Evolutionary conservation across 768 basidiomycete species (phyloP), one percentile per base, ranked within the genome.

Genomic region (Lentinus brumalis): DNA sequence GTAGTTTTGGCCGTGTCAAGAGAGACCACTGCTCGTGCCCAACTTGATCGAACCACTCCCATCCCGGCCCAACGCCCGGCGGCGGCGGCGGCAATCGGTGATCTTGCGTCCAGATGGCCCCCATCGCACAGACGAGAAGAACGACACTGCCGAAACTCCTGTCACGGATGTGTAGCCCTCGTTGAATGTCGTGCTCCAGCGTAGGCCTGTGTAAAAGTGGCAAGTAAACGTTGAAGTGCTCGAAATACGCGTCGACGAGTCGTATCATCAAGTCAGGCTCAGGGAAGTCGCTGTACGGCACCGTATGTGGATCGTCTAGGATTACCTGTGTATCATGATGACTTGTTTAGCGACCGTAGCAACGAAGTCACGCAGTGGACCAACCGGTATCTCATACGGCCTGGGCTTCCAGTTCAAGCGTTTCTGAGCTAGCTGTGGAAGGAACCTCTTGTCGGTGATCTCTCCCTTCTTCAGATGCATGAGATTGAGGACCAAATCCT

Each of bases 91-190:
- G 45, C 3, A 82, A 77, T 7, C 82, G 71, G 0, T 75, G 72
- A 68, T 86, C 81, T 41, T 80, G 71, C 16, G 75, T 69, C 55
- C 69, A 80, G 18, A 81, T 71, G 0, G 78, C 64, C 8, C 78
- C 85, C 56, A 79, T 69, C 4, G 86, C 84, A 62, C 81, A 83
- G 0, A 90, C 80, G 46, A 87, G 74, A 10, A 90, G 73, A 7
- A 89, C 75, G 4, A 80, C 76, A 1, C 74, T 72, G 0, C 79
- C 79, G 66, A 90, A 90, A 5, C 71, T 68, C 6, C 66, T 59
- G 56, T 83, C 76, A 4, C 62, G 68, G 15, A 75, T 66, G 62
- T 82, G 77, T 39, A 79, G 61, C 0, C 75, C 73, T 3, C 70
- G 69, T 3, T 66, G 64, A 47, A 79, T 68, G n/a, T 74, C 70